A percentile compares a stretch with the other conserved stretches of the same genome.
phyloP scores from a whole-genome alignment of 805 yeast genomes.

The Zygotorulaspora sp. region DNA sequence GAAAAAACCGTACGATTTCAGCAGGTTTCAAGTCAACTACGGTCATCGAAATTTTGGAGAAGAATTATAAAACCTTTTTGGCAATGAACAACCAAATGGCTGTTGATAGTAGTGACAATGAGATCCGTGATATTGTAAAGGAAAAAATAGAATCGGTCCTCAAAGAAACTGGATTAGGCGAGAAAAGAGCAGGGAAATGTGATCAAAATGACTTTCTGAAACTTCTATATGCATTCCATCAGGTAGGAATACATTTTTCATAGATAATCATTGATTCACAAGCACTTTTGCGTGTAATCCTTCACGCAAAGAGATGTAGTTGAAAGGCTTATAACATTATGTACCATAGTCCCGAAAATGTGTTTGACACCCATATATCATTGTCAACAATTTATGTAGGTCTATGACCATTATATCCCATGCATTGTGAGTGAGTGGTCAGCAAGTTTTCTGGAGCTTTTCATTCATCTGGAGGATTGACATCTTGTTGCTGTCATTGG shows the following conservation, averaged over 20 bases:
- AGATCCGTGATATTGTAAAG: conserved; percentile 48
- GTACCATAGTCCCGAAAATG: too few relatives aligned
- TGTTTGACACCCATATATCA: too few relatives aligned
- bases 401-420: too few relatives aligned
- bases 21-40: conserved; percentile 87
- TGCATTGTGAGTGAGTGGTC: too few relatives aligned
- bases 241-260: conserved; percentile 95
- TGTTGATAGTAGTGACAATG: conserved; percentile 42
- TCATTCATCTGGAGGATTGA: too few relatives aligned
- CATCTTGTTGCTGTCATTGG: too few relatives aligned
- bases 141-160: conserved; percentile 69
- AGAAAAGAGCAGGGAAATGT: conserved; percentile 86
- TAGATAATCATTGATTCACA: conserved; percentile 32
- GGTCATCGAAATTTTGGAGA: conserved; percentile 74
- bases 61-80: conserved; percentile 78
- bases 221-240: conserved; percentile 87
- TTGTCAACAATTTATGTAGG: too few relatives aligned
- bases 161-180: conserved; percentile 72
- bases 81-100: conserved; percentile 45
- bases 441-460: too few relatives aligned
- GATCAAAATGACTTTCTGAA: conserved; percentile 92
- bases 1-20: conserved; percentile 88
- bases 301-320: too few relatives aligned
- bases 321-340: too few relatives aligned
- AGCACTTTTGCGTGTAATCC: too few relatives aligned